Evolutionary conservation across 2,329 filamentous ascomycete species (phyloP).

Genomic region (Trichoderma sp.): DNA sequence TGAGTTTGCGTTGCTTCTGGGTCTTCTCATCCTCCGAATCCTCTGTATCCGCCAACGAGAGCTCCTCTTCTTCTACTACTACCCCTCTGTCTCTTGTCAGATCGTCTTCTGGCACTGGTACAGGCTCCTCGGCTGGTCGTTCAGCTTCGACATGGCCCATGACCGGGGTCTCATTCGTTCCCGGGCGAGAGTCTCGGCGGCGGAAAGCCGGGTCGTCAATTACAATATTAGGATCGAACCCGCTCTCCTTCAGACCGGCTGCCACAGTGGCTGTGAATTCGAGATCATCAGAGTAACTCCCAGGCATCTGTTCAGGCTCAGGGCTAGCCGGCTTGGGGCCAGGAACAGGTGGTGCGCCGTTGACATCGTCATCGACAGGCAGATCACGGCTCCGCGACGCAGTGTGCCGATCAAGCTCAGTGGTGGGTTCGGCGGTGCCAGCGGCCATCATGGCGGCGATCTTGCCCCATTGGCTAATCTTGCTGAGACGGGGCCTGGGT

Average conservation of each 20-base stretch:
- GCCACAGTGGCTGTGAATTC: constrained; percentile 68
- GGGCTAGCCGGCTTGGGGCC: constrained; percentile 56
- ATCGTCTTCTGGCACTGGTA: neutral
- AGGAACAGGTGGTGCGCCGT: constrained; percentile 46
- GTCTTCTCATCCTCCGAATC: constrained; percentile 21
- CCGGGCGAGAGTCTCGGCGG: constrained; percentile 61
- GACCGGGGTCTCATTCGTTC: constrained; percentile 47
- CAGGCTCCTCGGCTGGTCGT: neutral
- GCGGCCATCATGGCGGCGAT: constrained; percentile 50
- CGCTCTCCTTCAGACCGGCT: constrained; percentile 64
- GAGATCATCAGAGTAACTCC: constrained; percentile 63
- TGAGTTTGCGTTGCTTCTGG: constrained; percentile 6
- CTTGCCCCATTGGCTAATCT: constrained; percentile 49
- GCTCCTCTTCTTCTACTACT: constrained; percentile 33
- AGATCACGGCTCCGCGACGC: constrained; percentile 19
- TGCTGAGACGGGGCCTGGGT: constrained; percentile 36
- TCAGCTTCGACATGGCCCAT: constrained; percentile 25
- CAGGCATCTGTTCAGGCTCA: constrained; percentile 55
- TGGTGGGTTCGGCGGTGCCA: constrained; percentile 36
- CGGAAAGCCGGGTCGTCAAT: constrained; percentile 63
- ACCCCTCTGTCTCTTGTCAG: neutral
- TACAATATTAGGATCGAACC: constrained; percentile 68
- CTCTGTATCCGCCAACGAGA: constrained; percentile 33
- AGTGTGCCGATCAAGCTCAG: constrained; percentile 30
- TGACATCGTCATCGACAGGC: constrained; percentile 22